Evolutionary conservation across 164 flowering plant genomes (phyloP).

Genomic region (Pachysandra terminalis): DNA sequence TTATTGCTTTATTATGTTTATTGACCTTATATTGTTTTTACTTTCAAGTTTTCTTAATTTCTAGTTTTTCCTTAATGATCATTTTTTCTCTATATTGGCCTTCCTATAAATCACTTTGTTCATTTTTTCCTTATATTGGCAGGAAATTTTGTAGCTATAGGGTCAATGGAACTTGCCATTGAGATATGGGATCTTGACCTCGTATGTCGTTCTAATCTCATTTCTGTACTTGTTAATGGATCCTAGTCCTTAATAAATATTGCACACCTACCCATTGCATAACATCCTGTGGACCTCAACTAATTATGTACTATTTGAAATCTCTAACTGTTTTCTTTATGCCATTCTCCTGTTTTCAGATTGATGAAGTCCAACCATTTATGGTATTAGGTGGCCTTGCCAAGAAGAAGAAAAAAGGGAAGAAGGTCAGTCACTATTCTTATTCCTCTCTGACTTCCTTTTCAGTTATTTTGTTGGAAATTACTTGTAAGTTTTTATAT

Average conservation of each 20-base stretch:
- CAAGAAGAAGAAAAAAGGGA: constrained; percentile 53
- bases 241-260: neutral
- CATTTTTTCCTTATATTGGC: constrained; percentile 11
- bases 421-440: constrained; percentile 43
- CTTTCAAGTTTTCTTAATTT: no score
- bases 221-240: constrained; percentile 6
- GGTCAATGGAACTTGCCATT: constrained; percentile 92
- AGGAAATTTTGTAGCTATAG: constrained; percentile 51
- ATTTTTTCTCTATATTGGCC: neutral
- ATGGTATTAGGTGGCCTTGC: constrained; percentile 61
- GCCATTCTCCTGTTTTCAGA: constrained; percentile 33
- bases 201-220: constrained; percentile 37
- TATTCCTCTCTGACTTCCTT: neutral
- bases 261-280: neutral
- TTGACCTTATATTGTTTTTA: no score
- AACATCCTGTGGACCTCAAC: neutral
- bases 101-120: neutral
- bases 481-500: no score
- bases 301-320: neutral
- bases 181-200: constrained; percentile 98
- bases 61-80: neutral
- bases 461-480: neutral
- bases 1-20: no score
- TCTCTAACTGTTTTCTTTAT: neutral
- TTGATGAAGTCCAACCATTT: constrained; percentile 80